Conservation (phyloP, 371 early-diverging fungal species). For the Zopfochytrium polystomum region DNA sequence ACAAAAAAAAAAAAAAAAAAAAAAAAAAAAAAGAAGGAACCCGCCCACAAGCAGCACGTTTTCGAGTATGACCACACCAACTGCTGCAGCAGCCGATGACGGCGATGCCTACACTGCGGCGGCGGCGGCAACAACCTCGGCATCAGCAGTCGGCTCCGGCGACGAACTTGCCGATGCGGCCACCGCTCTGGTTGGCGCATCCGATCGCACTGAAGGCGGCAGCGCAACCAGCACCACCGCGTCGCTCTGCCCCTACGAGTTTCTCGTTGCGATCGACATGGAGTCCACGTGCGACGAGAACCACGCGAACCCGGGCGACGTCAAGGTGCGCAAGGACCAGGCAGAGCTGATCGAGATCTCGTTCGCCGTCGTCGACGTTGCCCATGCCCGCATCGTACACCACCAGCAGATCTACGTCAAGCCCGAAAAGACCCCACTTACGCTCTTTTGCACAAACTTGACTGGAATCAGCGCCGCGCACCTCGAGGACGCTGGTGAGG, state of each 20-base stretch:
- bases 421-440: conserved; percentile 63
- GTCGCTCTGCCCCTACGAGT: conserved; percentile 42
- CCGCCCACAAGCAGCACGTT: too few species aligned
- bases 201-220: too few species aligned
- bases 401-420: conserved; percentile 62
- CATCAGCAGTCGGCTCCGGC: not conserved
- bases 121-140: not conserved
- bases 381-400: conserved; percentile 49
- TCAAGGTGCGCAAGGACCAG: conserved; percentile 61
- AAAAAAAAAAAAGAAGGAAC: too few species aligned
- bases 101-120: not conserved
- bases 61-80: conserved; percentile 1
- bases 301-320: conserved; percentile 53
- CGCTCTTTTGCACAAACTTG: conserved; percentile 62
- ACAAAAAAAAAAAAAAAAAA: too few species aligned
- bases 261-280: conserved; percentile 63
- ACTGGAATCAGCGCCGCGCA: conserved; percentile 64
- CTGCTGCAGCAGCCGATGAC: not conserved
- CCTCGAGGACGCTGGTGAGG: conserved; percentile 51
- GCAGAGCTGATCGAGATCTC: conserved; percentile 59
- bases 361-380: conserved; percentile 44
- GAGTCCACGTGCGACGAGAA: conserved; percentile 75
- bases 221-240: conserved; percentile 1
- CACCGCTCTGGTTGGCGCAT: too few species aligned
- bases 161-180: not conserved